Evolutionary conservation across 805 yeast genomes (phyloP), one percentile per base, ranked within the genome.

Genomic region (Pichia thaimueangensis): DNA sequence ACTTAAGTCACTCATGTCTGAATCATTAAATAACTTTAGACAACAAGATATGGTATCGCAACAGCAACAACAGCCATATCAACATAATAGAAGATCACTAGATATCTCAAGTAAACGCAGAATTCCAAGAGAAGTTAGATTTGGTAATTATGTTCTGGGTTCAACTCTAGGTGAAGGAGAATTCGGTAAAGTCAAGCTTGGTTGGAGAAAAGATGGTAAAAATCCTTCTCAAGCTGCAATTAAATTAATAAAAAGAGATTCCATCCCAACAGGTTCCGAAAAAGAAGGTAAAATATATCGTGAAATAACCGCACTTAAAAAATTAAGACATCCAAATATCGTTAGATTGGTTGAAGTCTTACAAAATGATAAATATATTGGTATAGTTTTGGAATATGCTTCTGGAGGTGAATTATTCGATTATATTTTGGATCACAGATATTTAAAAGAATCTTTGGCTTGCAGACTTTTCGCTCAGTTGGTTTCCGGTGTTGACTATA

Each of bases 151-250:
- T 57, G 76, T 86, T 19, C 71, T 93, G 7, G 98, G 97, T 3
- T 81, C 95, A 12, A 91, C 98, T 0, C 67, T 93, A 12, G 98
- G 98, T 27, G 96, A 93, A 65, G 98, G 98, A 37, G 98, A 93
- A 59, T 93, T 93, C 63, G 98, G 98, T 45, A 91, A 93, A 63
- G 98, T 93, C 45, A 93, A 91, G 60, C 70, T 93, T 19, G 97
- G 97, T 12, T 91, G 97, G 97, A 73, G 95, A 47, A 86, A 85
- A 59, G 89, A 80, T 54, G 88, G 87, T 16, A 67, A 77, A 57
- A 76, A 78, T 45, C 82, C 87, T 3, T 74, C 82, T 30, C 94
- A 88, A 64, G 95, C 87, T 10, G 98, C 98, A 36, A 88, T 93
- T 55, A 93, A 93, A 58, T 76, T 93, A 48, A 87, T 93, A 45